phyloP scores from a whole-genome alignment of 1,139 yeast species.

The Blastobotrys capitulatus region DNA sequence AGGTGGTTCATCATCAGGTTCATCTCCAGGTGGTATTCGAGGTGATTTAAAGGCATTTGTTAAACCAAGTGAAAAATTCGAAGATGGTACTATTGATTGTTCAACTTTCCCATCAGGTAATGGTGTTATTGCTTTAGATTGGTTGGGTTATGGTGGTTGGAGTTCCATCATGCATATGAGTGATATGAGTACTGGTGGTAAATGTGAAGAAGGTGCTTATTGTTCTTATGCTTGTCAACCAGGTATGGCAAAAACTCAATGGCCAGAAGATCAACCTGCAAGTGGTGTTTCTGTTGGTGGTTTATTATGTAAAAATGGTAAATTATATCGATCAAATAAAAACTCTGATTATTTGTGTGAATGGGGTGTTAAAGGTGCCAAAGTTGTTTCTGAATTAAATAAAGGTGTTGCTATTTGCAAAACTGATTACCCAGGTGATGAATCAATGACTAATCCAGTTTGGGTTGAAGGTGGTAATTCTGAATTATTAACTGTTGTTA shows the following conservation, averaged over 20 bases:
- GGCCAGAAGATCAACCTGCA: constrained; percentile 83
- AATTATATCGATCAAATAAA: constrained; percentile 71
- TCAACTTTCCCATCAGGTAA: constrained; percentile 79
- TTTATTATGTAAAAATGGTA: constrained; percentile 68
- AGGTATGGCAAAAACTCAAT: constrained; percentile 96
- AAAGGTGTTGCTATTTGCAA: constrained; percentile 82
- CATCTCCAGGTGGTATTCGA: constrained; percentile 37
- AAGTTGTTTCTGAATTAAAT: constrained; percentile 58
- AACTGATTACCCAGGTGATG: constrained; percentile 99
- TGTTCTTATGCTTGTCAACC: constrained; percentile 96
- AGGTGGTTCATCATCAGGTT: constrained; percentile 29
- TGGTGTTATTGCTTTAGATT: constrained; percentile 82
- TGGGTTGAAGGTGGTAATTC: constrained; percentile 62
- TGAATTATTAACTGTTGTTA: constrained; percentile 70
- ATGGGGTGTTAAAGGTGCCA: constrained; percentile 71
- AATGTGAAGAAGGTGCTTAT: constrained; percentile 82
- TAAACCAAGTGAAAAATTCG: constrained; percentile 53
- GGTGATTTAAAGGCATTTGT: constrained; percentile 56
- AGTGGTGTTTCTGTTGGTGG: constrained; percentile 92
- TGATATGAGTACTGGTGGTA: constrained; percentile 52
- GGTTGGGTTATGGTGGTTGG: constrained; percentile 88
- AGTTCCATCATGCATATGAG: constrained; percentile 61
- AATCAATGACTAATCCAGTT: constrained; percentile 95
- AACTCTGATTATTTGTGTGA: constrained; percentile 64
- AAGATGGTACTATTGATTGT: constrained; percentile 79